Conservation (phyloP, 2,329 filamentous ascomycete species). For the Podosphaera aphanis region DNA sequence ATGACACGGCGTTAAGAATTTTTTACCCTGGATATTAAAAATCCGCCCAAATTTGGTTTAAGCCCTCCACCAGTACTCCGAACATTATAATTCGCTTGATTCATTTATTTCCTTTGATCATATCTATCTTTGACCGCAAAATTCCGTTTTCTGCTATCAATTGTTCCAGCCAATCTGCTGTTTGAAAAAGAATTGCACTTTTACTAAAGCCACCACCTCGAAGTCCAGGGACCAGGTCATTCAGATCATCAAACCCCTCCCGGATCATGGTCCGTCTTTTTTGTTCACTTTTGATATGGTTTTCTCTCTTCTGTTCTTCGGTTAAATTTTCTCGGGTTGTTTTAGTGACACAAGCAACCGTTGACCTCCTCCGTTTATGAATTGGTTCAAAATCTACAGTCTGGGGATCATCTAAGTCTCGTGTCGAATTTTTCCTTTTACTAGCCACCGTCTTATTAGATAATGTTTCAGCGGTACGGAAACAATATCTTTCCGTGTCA, state of each 20-base stretch:
- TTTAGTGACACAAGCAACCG: conserved; percentile 19
- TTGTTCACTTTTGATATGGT: conserved; percentile 73
- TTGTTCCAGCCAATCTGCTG: conserved; percentile 57
- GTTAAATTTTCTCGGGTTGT: conserved; percentile 37
- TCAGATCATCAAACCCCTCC: conserved; percentile 61
- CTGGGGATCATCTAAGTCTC: conserved; percentile 13
- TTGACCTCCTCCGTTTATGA: conserved; percentile 27
- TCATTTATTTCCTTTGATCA: conserved; percentile 16
- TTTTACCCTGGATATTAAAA: too few species aligned
- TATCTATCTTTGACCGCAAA: conserved; percentile 29
- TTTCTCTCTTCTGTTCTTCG: conserved; percentile 61
- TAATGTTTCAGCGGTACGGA: conserved; percentile 26
- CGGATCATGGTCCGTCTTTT: conserved; percentile 62
- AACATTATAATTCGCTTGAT: too few species aligned
- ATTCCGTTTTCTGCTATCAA: conserved; percentile 44
- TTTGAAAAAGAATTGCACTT: conserved; percentile 52
- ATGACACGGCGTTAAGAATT: too few species aligned
- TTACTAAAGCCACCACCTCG: conserved; percentile 59
- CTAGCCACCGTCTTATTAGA: conserved; percentile 16
- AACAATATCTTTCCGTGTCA: conserved; percentile 28
- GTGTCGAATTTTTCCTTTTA: conserved; percentile 14
- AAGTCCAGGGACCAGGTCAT: conserved; percentile 50
- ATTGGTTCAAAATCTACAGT: conserved; percentile 6
- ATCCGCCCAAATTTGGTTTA: too few species aligned
- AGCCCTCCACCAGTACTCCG: too few species aligned